Evolutionary conservation across 306 rosid genomes (phyloP).

Genomic region (Neltuma alba): DNA sequence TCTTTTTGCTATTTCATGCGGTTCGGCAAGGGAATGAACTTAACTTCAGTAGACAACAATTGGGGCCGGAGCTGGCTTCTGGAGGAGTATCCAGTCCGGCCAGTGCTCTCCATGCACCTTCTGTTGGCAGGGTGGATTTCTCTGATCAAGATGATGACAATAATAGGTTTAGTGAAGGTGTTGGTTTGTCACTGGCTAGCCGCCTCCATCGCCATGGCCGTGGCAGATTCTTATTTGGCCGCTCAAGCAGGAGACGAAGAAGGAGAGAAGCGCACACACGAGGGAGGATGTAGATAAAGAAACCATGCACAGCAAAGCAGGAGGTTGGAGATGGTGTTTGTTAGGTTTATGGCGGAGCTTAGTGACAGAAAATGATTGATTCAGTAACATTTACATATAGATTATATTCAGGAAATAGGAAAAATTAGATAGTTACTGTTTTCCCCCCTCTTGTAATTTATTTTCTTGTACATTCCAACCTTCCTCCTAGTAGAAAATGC

Average conservation of each 20-base stretch:
- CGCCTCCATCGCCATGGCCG: conserved; percentile 73
- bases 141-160: conserved; percentile 55
- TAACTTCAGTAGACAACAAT: conserved; percentile 45
- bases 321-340: conserved; percentile 65
- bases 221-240: conserved; percentile 69
- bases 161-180: conserved; percentile 39
- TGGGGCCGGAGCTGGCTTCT: conserved; percentile 56
- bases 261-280: conserved; percentile 49
- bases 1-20: conserved; percentile 82
- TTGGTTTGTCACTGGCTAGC: conserved; percentile 64
- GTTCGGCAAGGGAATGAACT: conserved; percentile 71
- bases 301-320: conserved; percentile 27
- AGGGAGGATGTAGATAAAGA: conserved; percentile 38
- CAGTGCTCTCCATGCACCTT: conserved; percentile 12
- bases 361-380: conserved; percentile 47
- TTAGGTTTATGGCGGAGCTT: conserved; percentile 52
- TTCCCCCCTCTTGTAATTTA: too few relatives aligned
- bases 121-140: conserved; percentile 43
- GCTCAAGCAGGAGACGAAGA: conserved; percentile 82
- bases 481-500: not conserved
- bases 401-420: conserved; percentile 33
- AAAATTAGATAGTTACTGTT: too few relatives aligned
- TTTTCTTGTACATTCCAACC: not conserved
- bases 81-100: conserved; percentile 47
- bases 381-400: conserved; percentile 51